Evolutionary conservation across 495 filamentous ascomycete species (phyloP).

Genomic region (Xylaria castorea): DNA sequence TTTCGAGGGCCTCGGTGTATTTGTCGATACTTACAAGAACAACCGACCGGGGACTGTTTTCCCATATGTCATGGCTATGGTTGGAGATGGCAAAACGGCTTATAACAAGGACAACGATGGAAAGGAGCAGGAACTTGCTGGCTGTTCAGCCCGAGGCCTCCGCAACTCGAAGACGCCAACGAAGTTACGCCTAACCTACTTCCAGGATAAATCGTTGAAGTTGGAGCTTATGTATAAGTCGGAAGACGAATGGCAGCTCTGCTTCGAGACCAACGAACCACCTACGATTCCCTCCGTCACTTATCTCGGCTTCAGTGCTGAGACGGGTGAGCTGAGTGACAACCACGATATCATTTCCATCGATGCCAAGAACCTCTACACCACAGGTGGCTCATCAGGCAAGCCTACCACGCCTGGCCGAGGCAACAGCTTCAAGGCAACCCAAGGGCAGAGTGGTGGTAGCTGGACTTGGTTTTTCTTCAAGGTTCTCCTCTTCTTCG

Average conservation of each 20-base stretch:
- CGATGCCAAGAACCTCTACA: conserved; percentile 87
- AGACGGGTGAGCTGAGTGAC: conserved; percentile 95
- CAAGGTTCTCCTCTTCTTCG: conserved; percentile 78
- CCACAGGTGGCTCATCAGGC: conserved; percentile 53
- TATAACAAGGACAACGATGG: conserved; percentile 97
- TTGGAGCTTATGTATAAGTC: conserved; percentile 93
- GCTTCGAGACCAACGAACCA: conserved; percentile 77
- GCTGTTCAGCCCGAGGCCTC: conserved; percentile 93
- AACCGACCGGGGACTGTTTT: conserved; percentile 94
- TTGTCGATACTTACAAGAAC: conserved; percentile 99
- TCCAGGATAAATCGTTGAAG: conserved; percentile 91
- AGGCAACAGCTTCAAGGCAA: conserved; percentile 42
- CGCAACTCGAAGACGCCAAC: conserved; percentile 79
- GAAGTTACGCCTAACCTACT: conserved; percentile 89
- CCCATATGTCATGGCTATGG: conserved; percentile 98
- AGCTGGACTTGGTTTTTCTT: conserved; percentile 94
- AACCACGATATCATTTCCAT: conserved; percentile 97
- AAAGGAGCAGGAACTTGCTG: conserved; percentile 89
- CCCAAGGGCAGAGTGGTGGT: conserved; percentile 55
- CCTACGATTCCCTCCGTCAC: conserved; percentile 86
- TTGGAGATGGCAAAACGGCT: conserved; percentile 83
- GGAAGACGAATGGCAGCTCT: conserved; percentile 85
- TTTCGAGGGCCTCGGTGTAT: conserved; percentile 95
- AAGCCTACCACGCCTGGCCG: conserved; percentile 48
- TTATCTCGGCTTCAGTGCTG: conserved; percentile 94